Evolutionary conservation across 78 protist species (phyloP), one percentile per base, ranked within the genome.

Genomic region (Planoprotostelium fungivorum): DNA sequence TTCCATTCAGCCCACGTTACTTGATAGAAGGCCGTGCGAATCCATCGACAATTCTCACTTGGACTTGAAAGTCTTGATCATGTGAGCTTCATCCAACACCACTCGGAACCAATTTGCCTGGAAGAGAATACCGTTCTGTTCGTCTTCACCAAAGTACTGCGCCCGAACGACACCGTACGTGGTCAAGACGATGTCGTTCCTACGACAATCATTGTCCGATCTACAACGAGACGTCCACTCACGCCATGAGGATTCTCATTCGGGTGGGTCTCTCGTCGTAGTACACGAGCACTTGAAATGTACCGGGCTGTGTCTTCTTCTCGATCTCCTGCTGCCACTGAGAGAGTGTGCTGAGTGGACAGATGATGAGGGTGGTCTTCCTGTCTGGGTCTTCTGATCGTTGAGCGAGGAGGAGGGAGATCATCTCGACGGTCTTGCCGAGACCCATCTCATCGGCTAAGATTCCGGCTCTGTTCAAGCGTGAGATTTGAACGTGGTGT

Each of bases 31-130:
- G n/a, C n/a, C n/a, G n/a, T n/a, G n/a, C n/a, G n/a, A n/a, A n/a
- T n/a, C n/a, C n/a, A n/a, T n/a, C n/a, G n/a, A n/a, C n/a, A n/a
- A n/a, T n/a, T n/a, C 73, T 29, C 96, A 87, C 91, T 93, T 85
- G 29, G 97, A 87, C 83, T 87, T 51, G 73, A 88, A 94, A 96
- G 98, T 90, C 88, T 94, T 94, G 86, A 96, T 92, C 29, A 87
- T 73, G 87, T 96, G 97, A 5, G 94, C 97, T 84, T 96, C 97
- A 86, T 96, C 97, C 28, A 94, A 88, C 31, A 94, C 95, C 28
- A 96, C 87, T 37, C 97, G 83, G 39, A 87, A 86, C 97, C 97
- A 95, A 35, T 35, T 38, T 34, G 86, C 88, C 1, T n/a, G 36
- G 16, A 85, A 16, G n/a, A 94, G 35, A 0, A 86, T 87, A n/a